Evolutionary conservation across 345 rosid species (phyloP).

Genomic region (Hibiscus tridactylites): DNA sequence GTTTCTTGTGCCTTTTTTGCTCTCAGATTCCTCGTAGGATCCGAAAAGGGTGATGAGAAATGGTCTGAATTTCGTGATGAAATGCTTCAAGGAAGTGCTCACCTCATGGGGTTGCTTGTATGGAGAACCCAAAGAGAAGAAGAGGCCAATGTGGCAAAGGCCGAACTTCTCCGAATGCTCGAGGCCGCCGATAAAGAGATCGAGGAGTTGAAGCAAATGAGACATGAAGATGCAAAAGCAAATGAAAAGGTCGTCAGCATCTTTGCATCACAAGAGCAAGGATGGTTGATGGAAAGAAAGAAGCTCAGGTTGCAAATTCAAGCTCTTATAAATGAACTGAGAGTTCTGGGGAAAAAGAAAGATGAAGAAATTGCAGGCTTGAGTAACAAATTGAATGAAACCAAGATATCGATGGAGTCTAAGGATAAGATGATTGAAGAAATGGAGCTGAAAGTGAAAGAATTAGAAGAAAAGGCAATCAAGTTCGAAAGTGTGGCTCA

Average conservation of each 20-base stretch:
- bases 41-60: conserved; percentile 37
- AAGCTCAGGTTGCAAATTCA: conserved; percentile 49
- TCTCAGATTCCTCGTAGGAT: conserved; percentile 32
- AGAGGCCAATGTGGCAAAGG: conserved; percentile 18
- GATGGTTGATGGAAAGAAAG: conserved; percentile 68
- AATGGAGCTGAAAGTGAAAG: conserved; percentile 38
- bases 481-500: conserved; percentile 38
- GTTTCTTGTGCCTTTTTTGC: conserved; percentile 62
- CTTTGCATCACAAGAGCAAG: conserved; percentile 78
- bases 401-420: conserved; percentile 41
- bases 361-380: conserved; percentile 35
- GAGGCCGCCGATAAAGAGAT: conserved; percentile 50
- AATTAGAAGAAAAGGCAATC: conserved; percentile 44
- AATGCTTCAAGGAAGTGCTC: conserved; percentile 59
- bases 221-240: conserved; percentile 79
- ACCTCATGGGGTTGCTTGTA: conserved; percentile 57
- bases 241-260: conserved; percentile 90
- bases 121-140: conserved; percentile 55
- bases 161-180: conserved; percentile 39
- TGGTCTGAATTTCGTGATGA: conserved; percentile 41
- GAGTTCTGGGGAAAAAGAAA: conserved; percentile 40
- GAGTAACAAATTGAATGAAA: conserved; percentile 45
- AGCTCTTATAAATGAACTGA: conserved; percentile 50
- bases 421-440: conserved; percentile 54
- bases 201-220: conserved; percentile 45